Percentiles rank a stretch among this genome's conserved stretches.
Conservation (phyloP, 352 stramenopile species). For the Phytophthora gonapodyides region DNA sequence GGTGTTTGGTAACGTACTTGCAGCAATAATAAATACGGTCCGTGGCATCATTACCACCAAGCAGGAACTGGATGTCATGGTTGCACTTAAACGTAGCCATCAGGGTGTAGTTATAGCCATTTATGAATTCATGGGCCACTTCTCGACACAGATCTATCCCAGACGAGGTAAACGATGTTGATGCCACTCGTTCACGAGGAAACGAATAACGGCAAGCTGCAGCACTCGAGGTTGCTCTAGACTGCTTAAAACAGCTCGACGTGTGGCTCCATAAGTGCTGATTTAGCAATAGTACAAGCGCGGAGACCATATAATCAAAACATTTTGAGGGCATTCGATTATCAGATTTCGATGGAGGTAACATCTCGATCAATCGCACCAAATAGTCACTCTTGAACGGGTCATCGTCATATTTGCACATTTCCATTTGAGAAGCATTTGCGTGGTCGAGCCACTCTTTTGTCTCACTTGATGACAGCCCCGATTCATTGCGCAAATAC, state of each 20-base stretch:
- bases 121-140: not conserved
- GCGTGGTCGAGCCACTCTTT: not conserved
- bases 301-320: conserved; percentile 4
- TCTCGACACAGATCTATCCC: too few relatives aligned
- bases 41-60: not conserved
- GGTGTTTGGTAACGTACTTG: not conserved
- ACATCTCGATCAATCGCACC: not conserved
- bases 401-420: not conserved
- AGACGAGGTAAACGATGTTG: not conserved
- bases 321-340: not conserved
- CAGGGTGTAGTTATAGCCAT: too few relatives aligned
- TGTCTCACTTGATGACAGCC: too few relatives aligned
- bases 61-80: not conserved
- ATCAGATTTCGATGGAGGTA: not conserved
- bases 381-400: not conserved
- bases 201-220: not conserved
- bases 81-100: not conserved
- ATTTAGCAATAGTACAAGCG: conserved; percentile 3
- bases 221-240: not conserved
- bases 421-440: not conserved
- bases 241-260: conserved; percentile 5
- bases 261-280: conserved; percentile 10
- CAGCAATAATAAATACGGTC: not conserved
- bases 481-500: too few relatives aligned
- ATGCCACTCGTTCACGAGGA: not conserved